Evolutionary conservation across 805 yeast species (phyloP), one percentile per base, ranked within the genome.

Genomic region (Vanderwaltozyma polyspora): DNA sequence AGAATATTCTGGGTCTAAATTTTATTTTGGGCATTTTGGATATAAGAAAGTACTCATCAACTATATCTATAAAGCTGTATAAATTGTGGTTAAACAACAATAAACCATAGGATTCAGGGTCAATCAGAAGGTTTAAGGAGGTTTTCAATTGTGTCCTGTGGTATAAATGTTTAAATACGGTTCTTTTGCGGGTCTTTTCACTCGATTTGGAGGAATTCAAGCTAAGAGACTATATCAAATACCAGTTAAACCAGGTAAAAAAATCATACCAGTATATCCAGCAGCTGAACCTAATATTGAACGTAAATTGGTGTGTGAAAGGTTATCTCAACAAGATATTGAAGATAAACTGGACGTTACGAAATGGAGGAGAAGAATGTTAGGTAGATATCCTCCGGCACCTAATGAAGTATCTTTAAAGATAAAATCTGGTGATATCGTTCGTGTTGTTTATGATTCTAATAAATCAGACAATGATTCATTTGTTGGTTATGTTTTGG

Each of bases 341-440:
- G 66, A 69, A 30, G 57, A 60, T 23, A 70, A 66, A 43, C 70
- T 80, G 40, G 97, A 87, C 54, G 79, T 85, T 13, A 62, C 70
- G 3, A 91, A 89, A 4, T 62, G 67, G 61, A 79, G 82, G 59
- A 64, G 76, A 32, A 63, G 67, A 16, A 57, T 79, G 31, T 60
- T 84, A 17, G 6, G 3, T n/a, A 19, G 17, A 8, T 15, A 26
- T 11, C 12, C 29, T 11, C 12, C 25, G 2, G 62, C 71, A 37
- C 62, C 87, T 21, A 68, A 83, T n/a, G n/a, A n/a, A n/a, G n/a
- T n/a, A n/a, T n/a, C n/a, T n/a, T n/a, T n/a, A n/a, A n/a, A n/a
- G n/a, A n/a, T n/a, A n/a, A n/a, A n/a, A 36, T 71, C 93, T 0
- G 96, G 94, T 11, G 96, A 87, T 53, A 67, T 84, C 19, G 74